A percentile compares a stretch with the other conserved stretches of the same genome.
Conservation (phyloP, 768 basidiomycete species). For the Xerocomellus dryophilus region DNA sequence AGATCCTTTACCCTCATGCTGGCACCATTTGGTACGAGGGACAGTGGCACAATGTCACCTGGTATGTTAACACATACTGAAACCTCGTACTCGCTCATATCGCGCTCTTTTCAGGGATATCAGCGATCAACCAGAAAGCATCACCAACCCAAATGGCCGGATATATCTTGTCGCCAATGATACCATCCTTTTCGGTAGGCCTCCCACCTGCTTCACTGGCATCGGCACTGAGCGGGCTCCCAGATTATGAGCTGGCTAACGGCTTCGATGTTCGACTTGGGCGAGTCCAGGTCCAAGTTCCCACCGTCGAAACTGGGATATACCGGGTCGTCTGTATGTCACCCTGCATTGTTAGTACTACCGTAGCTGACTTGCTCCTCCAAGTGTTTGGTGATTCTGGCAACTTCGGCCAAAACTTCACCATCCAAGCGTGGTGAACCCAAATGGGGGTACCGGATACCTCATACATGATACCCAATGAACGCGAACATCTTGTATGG, state of each 20-base stretch:
- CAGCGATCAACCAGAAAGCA: slow-evolving; percentile 21
- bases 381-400: slow-evolving; percentile 37
- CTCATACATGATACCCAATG: neutral
- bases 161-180: slow-evolving; percentile 28
- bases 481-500: too few relatives aligned
- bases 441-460: neutral
- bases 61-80: slow-evolving; percentile 20
- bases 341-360: neutral
- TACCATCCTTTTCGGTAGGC: slow-evolving; percentile 26
- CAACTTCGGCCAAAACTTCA: slow-evolving; percentile 27
- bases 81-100: neutral
- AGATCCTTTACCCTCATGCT: slow-evolving; percentile 18
- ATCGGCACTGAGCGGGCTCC: slow-evolving; percentile 2
- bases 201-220: neutral
- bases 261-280: slow-evolving; percentile 33
- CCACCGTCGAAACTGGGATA: slow-evolving; percentile 26
- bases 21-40: neutral
- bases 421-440: slow-evolving; percentile 8
- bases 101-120: slow-evolving; percentile 28
- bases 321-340: slow-evolving; percentile 36
- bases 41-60: slow-evolving; percentile 14
- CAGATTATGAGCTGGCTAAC: slow-evolving; percentile 16
- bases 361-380: slow-evolving; percentile 1
- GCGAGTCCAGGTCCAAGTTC: slow-evolving; percentile 24
- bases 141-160: slow-evolving; percentile 33